These are phyloP conservation scores for Clarkia xantiana DNA, from an alignment of 345 rosid species.

Conservation along the genomic window DNA sequence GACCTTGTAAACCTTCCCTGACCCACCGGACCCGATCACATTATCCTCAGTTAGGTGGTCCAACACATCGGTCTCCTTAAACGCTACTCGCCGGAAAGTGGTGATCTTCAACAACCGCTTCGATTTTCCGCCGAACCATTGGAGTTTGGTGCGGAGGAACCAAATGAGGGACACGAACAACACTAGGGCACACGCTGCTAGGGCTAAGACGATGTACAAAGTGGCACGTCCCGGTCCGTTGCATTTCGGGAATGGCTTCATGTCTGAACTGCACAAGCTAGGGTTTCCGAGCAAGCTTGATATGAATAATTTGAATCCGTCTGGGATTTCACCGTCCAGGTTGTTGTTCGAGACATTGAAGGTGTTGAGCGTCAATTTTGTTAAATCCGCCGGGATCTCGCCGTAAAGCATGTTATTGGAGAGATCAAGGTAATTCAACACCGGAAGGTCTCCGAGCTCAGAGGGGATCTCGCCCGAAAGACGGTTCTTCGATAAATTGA, in stretches of 20 bases:
- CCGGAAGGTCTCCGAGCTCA: conserved; percentile 35
- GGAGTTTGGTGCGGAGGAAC: conserved; percentile 22
- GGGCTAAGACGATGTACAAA: conserved; percentile 8
- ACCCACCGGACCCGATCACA: conserved; percentile 48
- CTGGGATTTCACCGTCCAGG: conserved; percentile 40
- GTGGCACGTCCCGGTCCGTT: conserved; percentile 15
- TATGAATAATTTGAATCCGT: conserved; percentile 20
- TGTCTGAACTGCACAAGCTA: conserved; percentile 37
- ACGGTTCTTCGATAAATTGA: conserved; percentile 40
- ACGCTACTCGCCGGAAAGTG: conserved; percentile 41
- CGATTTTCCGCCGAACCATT: conserved; percentile 14
- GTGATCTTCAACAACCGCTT: conserved; percentile 27
- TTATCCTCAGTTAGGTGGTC: conserved; percentile 30
- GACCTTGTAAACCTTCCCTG: conserved; percentile 49
- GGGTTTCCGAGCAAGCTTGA: conserved; percentile 51
- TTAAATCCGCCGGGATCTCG: conserved; percentile 35
- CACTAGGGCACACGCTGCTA: conserved; percentile 18
- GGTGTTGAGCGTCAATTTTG: conserved; percentile 29
- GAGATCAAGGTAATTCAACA: conserved; percentile 41
- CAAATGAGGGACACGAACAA: conserved; percentile 28
- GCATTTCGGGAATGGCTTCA: conserved; percentile 36
- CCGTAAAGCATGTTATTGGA: conserved; percentile 43
- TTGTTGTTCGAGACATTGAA: conserved; percentile 51
- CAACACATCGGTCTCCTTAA: conserved; percentile 27
- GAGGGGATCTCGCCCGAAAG: conserved; percentile 46